A percentile compares a stretch with the other conserved stretches of the same genome.
phyloP scores from a whole-genome alignment of 2,329 filamentous ascomycete genomes.

The Hymenotorrendiella dingleyae region DNA sequence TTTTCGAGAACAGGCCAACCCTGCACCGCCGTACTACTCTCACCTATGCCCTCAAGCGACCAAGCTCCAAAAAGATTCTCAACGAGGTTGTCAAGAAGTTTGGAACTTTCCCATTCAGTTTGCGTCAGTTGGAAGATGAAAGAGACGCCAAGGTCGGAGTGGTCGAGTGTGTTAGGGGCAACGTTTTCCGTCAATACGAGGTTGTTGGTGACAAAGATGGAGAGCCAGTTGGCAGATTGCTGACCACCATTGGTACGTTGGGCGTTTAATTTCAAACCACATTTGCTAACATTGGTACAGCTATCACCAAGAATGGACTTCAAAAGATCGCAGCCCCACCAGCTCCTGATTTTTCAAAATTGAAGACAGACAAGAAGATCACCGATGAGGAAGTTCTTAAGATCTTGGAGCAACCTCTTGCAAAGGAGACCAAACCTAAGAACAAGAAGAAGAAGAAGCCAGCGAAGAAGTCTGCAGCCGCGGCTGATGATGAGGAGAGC shows the following conservation, averaged over 20 bases:
- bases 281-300: conserved; percentile 43
- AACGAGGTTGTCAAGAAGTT: conserved; percentile 98
- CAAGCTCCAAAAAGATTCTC: conserved; percentile 84
- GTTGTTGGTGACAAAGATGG: conserved; percentile 90
- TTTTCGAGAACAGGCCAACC: conserved; percentile 77
- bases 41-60: conserved; percentile 89
- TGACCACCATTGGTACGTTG: conserved; percentile 91
- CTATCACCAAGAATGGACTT: conserved; percentile 95
- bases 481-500: conserved; percentile 28
- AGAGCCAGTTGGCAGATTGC: conserved; percentile 74
- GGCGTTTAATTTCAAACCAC: neutral
- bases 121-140: conserved; percentile 95
- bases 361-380: conserved; percentile 97
- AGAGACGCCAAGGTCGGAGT: conserved; percentile 92
- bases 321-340: conserved; percentile 77
- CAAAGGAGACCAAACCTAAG: conserved; percentile 84
- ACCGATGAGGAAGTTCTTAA: conserved; percentile 91
- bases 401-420: conserved; percentile 83
- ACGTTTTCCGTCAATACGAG: conserved; percentile 93
- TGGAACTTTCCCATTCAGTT: conserved; percentile 93
- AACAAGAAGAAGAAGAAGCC: conserved; percentile 71
- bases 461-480: conserved; percentile 37
- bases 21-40: conserved; percentile 89
- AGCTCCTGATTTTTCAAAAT: conserved; percentile 69
- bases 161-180: conserved; percentile 89